Percentiles rank a stretch among this genome's conserved stretches.
phyloP scores from a whole-genome alignment of 164 flowering plant species.

The Aristolochia fimbriata region DNA sequence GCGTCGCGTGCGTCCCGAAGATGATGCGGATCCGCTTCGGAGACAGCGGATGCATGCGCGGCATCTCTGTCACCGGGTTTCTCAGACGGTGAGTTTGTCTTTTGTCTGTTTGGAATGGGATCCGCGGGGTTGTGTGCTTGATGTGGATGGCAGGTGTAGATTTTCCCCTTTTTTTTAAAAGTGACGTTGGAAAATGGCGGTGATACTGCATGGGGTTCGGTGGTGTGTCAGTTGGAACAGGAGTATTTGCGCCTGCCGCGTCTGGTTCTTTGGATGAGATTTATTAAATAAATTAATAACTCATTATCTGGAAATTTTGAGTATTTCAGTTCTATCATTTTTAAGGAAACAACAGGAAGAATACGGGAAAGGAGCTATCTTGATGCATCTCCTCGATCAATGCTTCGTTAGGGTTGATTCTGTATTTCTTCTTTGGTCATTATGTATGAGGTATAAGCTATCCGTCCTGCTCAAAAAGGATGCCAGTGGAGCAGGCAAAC shows the following conservation, averaged over 20 bases:
- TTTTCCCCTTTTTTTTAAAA: background rate
- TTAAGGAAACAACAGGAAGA: too few relatives aligned
- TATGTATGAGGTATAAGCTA: too few relatives aligned
- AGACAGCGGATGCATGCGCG: conserved; percentile 9
- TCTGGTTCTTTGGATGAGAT: background rate
- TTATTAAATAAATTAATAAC: too few relatives aligned
- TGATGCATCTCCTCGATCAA: too few relatives aligned
- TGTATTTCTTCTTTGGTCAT: too few relatives aligned
- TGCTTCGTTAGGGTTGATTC: too few relatives aligned
- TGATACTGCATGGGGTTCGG: background rate
- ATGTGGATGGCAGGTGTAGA: background rate
- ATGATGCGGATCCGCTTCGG: conserved; percentile 13
- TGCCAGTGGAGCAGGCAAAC: too few relatives aligned
- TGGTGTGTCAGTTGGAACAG: background rate
- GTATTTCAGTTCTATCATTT: too few relatives aligned
- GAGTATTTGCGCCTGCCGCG: background rate
- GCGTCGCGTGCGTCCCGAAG: conserved; percentile 4
- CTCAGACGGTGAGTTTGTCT: conserved; percentile 4
- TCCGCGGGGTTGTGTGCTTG: background rate
- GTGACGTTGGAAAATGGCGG: background rate
- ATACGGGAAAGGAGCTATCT: too few relatives aligned
- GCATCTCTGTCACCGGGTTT: conserved; percentile 17
- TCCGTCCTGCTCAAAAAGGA: too few relatives aligned
- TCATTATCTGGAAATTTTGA: too few relatives aligned
- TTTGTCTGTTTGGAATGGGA: background rate